These are phyloP conservation scores for Aspergillus sp. DNA, from an alignment of 2,329 filamentous ascomycete species.

Conservation along the genomic window DNA sequence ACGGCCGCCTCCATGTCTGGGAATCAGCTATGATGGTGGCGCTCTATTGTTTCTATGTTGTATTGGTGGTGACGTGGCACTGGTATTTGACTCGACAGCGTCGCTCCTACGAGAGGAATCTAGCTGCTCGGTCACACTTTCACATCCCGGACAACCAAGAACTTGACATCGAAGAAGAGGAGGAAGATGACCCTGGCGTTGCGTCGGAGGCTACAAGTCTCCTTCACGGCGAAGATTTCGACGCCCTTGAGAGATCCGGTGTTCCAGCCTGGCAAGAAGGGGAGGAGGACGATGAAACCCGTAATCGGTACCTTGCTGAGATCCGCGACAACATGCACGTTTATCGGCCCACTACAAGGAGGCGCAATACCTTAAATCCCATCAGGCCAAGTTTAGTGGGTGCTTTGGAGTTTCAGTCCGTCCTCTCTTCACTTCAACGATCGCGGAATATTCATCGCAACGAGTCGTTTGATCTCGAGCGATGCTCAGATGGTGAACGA, in stretches of 20 bases:
- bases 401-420: constrained; percentile 88
- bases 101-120: constrained; percentile 64
- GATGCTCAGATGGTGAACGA: constrained; percentile 67
- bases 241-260: constrained; percentile 58
- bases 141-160: constrained; percentile 63
- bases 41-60: constrained; percentile 88
- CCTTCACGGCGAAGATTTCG: constrained; percentile 62
- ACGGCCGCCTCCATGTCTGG: constrained; percentile 82
- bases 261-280: constrained; percentile 52
- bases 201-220: constrained; percentile 49
- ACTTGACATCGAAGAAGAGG: constrained; percentile 57
- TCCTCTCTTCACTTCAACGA: constrained; percentile 81
- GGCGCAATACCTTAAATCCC: constrained; percentile 74
- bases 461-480: constrained; percentile 67
- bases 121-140: constrained; percentile 73
- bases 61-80: constrained; percentile 87
- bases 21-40: constrained; percentile 88
- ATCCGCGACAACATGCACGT: constrained; percentile 93
- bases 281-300: constrained; percentile 56
- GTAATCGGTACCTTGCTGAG: constrained; percentile 70
- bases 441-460: constrained; percentile 71
- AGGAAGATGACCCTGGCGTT: constrained; percentile 55
- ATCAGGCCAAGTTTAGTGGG: constrained; percentile 93
- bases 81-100: constrained; percentile 72
- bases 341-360: constrained; percentile 66